Base-by-base conservation (phyloP, 768 basidiomycete species). In the Chalciporus piperatus region DNA sequence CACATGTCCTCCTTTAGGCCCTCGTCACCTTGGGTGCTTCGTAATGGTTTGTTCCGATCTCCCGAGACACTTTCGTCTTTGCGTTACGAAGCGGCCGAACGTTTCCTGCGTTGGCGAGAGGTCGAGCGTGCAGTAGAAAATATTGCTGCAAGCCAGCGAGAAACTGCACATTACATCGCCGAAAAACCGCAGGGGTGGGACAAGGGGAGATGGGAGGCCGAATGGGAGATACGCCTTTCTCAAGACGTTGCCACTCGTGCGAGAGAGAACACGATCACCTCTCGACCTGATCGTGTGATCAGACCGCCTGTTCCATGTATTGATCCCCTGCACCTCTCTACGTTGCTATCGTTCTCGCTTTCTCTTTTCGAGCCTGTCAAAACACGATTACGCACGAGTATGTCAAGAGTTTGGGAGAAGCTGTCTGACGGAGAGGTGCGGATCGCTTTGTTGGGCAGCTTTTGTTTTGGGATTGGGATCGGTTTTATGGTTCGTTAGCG, bases 81-180 rank as follows among this genome's bases (percentile, higher is more conserved):
- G 27, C 79, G 87, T 30, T 71, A 67, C 16, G 87, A 88, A 65
- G 85, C 85, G 0, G 75, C 81, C 0, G 84, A 87, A 51, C 77
- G 87, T 17, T 89, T 87, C 66, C 64, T 87, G 50, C 77, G 79
- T 27, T 89, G 87, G 87, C 73, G 84, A 28, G 87, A 87, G 62
- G 79, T 88, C 23, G 82, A 86, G 55, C 73, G 76, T 17, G 78
- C 77, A 11, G 78, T 80, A 6, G 74, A 75, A 51, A 69, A 69
- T 32, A 72, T 83, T 37, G 70, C 69, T 32, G 61, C 56, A 46
- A 57, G 54, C 3, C 66, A 60, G 48, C 66, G 68, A 3, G 69
- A 66, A 50, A 66, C 51, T 6, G 41, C 45, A 19, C 50, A 48
- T 14, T 53, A 54, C 47, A 41, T 63, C 17, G 59, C 56, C 47